phyloP scores from a whole-genome alignment of 1,284 basidiomycete genomes.

The Rugosomyces carneus region DNA sequence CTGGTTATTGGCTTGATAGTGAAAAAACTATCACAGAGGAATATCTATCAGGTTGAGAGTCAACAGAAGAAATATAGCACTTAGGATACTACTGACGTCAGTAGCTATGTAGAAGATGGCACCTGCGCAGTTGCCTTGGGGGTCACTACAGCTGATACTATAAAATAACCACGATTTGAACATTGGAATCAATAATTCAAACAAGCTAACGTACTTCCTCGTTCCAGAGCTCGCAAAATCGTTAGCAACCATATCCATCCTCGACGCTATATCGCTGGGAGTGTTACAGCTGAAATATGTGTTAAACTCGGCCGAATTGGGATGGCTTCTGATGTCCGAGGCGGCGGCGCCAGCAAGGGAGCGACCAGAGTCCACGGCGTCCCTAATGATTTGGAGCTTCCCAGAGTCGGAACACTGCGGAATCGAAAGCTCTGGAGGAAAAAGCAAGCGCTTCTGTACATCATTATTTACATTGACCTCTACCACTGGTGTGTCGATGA shows the following conservation, averaged over 20 bases:
- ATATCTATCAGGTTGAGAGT: no score
- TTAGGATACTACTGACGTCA: no score
- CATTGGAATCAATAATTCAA: background rate
- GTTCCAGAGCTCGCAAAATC: no score
- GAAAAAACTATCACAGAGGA: no score
- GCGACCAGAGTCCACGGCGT: background rate
- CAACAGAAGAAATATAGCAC: no score
- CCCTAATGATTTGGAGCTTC: background rate
- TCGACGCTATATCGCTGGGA: background rate
- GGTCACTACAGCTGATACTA: slow-evolving; percentile 5
- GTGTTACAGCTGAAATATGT: slow-evolving; percentile 7
- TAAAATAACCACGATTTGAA: no score
- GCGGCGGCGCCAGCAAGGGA: slow-evolving; percentile 4
- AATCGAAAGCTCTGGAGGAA: background rate
- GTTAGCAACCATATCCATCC: slow-evolving; percentile 3
- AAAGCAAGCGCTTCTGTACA: slow-evolving; percentile 2
- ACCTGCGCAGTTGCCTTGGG: background rate
- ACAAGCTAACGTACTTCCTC: no score
- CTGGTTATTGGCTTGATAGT: no score
- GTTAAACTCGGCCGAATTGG: slow-evolving; percentile 2
- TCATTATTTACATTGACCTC: slow-evolving; percentile 3
- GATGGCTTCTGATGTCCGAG: slow-evolving; percentile 3
- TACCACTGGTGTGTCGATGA: background rate
- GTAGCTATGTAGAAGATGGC: slow-evolving; percentile 9
- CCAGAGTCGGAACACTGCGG: background rate